These are phyloP conservation scores for Alisma plantagoaquatica DNA, from an alignment of 106 monocot genomes.

Conservation along the genomic window DNA sequence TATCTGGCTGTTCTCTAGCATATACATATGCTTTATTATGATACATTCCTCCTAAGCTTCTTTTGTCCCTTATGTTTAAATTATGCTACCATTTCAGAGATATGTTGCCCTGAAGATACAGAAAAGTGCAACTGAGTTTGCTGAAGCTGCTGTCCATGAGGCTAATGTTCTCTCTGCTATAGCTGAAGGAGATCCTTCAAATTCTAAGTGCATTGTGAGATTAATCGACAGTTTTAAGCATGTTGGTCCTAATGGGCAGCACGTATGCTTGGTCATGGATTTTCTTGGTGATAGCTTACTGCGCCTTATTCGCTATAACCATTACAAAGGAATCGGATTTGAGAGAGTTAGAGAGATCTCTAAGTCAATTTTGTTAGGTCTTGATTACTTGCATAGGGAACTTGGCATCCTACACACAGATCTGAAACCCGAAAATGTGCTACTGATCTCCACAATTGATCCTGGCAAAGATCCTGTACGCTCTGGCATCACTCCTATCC, in stretches of 20 bases:
- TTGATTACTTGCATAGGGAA: conserved; percentile 80
- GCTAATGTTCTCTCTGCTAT: conserved; percentile 71
- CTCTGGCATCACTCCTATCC: conserved; percentile 57
- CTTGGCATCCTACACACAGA: conserved; percentile 83
- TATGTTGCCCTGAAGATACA: conserved; percentile 95
- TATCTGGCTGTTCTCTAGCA: too few relatives aligned
- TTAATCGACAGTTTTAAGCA: conserved; percentile 85
- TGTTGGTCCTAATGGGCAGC: conserved; percentile 87
- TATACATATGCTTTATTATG: too few relatives aligned
- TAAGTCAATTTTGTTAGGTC: conserved; percentile 54
- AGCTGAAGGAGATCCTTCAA: conserved; percentile 59
- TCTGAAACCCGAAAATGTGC: conserved; percentile 89
- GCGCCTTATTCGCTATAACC: conserved; percentile 63
- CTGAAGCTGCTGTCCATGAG: conserved; percentile 80
- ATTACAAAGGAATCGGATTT: conserved; percentile 68
- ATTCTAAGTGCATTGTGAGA: conserved; percentile 52
- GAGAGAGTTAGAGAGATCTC: conserved; percentile 56
- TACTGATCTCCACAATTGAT: conserved; percentile 77
- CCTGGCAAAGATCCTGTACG: conserved; percentile 77
- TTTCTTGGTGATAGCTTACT: conserved; percentile 88
- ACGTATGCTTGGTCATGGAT: conserved; percentile 73
- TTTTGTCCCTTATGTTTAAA: too few relatives aligned
- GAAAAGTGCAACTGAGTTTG: conserved; percentile 72
- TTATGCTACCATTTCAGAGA: conserved; percentile 56
- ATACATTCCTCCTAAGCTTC: too few relatives aligned